A percentile compares a stretch with the other conserved stretches of the same genome.
phyloP scores from a whole-genome alignment of 2,329 filamentous ascomycete species.

The Raffaelea albimanens region DNA sequence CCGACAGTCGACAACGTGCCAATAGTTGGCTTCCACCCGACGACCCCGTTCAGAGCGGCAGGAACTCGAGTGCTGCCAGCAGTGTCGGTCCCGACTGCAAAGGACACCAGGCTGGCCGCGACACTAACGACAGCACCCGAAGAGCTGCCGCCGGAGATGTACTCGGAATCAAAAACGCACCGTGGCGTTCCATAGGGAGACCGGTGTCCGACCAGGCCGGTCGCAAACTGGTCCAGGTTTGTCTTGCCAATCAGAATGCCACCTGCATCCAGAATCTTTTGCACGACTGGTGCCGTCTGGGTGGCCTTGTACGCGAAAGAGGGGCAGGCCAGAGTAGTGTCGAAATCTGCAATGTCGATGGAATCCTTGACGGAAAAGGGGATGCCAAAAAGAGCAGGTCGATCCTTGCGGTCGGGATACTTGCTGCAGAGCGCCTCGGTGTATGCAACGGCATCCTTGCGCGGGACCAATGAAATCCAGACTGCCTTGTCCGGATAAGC shows the following conservation, averaged over 20 bases:
- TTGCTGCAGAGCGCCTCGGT: neutral
- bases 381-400: constrained; percentile 25
- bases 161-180: constrained; percentile 22
- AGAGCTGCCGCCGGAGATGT: constrained; percentile 35
- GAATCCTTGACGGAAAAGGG: constrained; percentile 49
- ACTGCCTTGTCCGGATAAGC: neutral
- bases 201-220: constrained; percentile 44
- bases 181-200: constrained; percentile 43
- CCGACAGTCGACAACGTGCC: constrained; percentile 37
- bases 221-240: constrained; percentile 53
- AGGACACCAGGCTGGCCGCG: constrained; percentile 39
- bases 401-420: neutral
- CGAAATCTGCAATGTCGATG: constrained; percentile 39
- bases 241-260: constrained; percentile 48
- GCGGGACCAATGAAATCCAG: neutral
- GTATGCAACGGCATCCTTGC: neutral
- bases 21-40: constrained; percentile 39
- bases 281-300: constrained; percentile 34
- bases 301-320: constrained; percentile 30
- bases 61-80: constrained; percentile 43
- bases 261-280: constrained; percentile 37
- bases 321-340: constrained; percentile 42
- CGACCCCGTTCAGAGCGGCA: constrained; percentile 40
- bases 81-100: constrained; percentile 47
- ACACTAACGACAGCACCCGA: constrained; percentile 46